Evolutionary conservation across 805 yeast species (phyloP).

Genomic region (Schwanniomyces pseudopolymorphus): DNA sequence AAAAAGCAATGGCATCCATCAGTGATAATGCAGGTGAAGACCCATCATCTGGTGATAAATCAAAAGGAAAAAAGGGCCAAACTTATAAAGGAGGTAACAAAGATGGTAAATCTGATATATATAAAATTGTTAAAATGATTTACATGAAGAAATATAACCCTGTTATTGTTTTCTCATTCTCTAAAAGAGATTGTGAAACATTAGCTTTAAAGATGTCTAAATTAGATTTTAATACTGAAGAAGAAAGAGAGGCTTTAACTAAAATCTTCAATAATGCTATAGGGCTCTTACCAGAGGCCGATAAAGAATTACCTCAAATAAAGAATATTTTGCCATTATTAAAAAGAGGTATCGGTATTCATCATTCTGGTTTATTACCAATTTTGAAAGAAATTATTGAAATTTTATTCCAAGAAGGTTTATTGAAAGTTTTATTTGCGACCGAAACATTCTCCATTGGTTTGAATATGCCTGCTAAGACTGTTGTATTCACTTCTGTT

Average conservation of each 20-base stretch:
- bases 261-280: conserved; percentile 92
- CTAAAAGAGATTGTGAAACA: conserved; percentile 94
- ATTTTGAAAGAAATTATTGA: conserved; percentile 93
- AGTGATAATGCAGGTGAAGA: conserved; percentile 83
- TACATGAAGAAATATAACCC: conserved; percentile 97
- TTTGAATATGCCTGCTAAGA: conserved; percentile 98
- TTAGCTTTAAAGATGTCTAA: conserved; percentile 94
- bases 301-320: conserved; percentile 91
- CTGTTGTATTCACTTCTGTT: conserved; percentile 96
- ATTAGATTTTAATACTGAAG: conserved; percentile 89
- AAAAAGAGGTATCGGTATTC: conserved; percentile 96
- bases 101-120: conserved; percentile 80
- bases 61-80: conserved; percentile 74
- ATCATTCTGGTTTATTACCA: conserved; percentile 94
- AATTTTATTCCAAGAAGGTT: conserved; percentile 94
- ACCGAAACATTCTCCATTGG: conserved; percentile 99
- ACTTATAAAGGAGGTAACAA: conserved; percentile 84
- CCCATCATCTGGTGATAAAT: conserved; percentile 57
- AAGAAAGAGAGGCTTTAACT: conserved; percentile 86
- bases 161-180: conserved; percentile 96
- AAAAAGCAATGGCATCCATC: conserved; percentile 95
- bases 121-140: conserved; percentile 96
- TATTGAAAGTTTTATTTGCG: conserved; percentile 90
- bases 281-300: conserved; percentile 82
- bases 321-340: conserved; percentile 85